Conservation (phyloP, 768 basidiomycete species). For the Leccinum uliginosum region DNA sequence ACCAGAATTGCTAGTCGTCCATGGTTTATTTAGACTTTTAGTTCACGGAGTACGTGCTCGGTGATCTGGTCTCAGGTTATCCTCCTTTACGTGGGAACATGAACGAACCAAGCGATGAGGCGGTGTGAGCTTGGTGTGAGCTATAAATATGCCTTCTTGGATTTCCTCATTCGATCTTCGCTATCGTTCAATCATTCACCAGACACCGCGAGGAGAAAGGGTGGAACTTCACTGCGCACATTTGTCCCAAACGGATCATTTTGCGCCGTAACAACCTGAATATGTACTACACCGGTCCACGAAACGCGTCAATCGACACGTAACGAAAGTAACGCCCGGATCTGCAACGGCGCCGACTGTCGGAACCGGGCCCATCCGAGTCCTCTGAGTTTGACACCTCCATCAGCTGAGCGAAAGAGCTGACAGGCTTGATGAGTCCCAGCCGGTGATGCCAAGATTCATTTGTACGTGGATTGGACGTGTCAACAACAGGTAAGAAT, state of each 20-base stretch:
- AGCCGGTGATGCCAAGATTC: background rate
- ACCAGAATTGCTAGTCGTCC: background rate
- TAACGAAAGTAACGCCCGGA: background rate
- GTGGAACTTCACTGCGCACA: conserved; percentile 8
- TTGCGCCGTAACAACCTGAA: background rate
- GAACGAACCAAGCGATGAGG: conserved; percentile 9
- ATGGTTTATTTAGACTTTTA: conserved; percentile 25
- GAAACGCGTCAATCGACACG: conserved; percentile 5
- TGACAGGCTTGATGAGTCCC: background rate
- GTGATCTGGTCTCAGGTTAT: conserved; percentile 13
- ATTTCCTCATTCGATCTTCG: conserved; percentile 9
- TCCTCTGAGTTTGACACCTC: background rate
- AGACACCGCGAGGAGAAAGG: conserved; percentile 17
- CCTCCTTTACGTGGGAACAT: conserved; percentile 16
- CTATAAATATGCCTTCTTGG: conserved; percentile 21
- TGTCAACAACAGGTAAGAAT: conserved; percentile 6
- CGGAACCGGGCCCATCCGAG: conserved; percentile 1
- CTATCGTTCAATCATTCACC: conserved; percentile 10
- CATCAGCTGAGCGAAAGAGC: background rate
- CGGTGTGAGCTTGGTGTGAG: conserved; percentile 26
- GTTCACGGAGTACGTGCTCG: conserved; percentile 7
- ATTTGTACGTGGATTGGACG: background rate
- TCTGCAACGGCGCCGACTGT: conserved; percentile 9
- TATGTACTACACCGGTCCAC: background rate
- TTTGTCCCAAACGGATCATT: conserved; percentile 5